A percentile compares a stretch with the other conserved stretches of the same genome.
Evolutionary conservation across 139 green algal species (phyloP).

Genomic region (Tetradesmus obliquus): DNA sequence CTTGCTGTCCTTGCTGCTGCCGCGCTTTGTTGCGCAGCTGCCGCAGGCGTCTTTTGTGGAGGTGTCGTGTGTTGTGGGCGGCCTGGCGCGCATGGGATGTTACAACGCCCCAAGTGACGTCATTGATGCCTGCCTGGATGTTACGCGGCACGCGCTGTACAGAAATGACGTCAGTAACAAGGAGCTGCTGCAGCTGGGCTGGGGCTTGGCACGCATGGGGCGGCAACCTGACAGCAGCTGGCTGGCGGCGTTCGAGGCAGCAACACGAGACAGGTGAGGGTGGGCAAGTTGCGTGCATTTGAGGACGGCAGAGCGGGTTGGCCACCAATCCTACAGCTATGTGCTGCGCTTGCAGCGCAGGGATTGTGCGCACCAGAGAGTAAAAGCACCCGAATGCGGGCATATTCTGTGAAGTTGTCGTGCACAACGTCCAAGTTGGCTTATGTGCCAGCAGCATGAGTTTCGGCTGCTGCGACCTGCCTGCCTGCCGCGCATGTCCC

Average conservation of each 20-base stretch:
- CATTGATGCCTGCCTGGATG: constrained; percentile 12
- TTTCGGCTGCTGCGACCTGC: too few relatives aligned
- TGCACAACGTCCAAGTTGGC: too few relatives aligned
- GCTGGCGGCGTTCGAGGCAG: constrained; percentile 12
- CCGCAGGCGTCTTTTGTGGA: not conserved
- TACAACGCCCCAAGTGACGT: constrained; percentile 5
- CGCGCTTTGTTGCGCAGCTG: not conserved
- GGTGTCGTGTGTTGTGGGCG: constrained; percentile 21
- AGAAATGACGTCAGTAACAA: not conserved
- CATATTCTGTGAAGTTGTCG: too few relatives aligned
- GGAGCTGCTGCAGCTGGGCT: constrained; percentile 30
- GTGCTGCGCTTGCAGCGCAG: too few relatives aligned
- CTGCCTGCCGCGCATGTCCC: too few relatives aligned
- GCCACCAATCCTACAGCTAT: too few relatives aligned
- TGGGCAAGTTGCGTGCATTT: not conserved
- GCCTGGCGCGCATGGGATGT: not conserved
- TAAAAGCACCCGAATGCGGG: too few relatives aligned
- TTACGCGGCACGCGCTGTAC: not conserved
- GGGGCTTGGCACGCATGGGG: constrained; percentile 2
- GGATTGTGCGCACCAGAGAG: too few relatives aligned
- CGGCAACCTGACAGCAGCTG: not conserved
- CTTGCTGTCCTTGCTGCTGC: not conserved
- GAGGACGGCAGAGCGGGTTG: not conserved
- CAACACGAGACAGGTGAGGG: not conserved
- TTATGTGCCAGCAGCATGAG: too few relatives aligned